Evolutionary conservation across 371 early-diverging fungal species (phyloP), one percentile per base, ranked within the genome.

Genomic region (Mucor circinelloides): DNA sequence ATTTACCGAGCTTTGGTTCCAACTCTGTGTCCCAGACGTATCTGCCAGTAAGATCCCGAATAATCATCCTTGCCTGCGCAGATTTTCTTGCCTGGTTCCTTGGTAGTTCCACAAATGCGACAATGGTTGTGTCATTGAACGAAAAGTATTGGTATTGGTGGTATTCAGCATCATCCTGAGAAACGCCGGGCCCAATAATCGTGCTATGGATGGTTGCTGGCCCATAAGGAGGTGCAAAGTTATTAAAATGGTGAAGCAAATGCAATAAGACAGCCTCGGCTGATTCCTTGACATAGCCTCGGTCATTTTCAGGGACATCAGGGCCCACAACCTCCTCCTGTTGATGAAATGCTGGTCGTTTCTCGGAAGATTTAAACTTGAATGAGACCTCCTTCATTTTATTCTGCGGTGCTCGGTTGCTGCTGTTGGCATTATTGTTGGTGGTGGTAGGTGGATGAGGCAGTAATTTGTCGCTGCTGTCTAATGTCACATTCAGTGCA

Each of bases 11-110:
- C 25, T 58, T 42, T n/a, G 76, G 75, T 56, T 76, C 91, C 10
- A 90, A 65, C 27, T 84, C 78, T 0, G 85, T 79, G 63, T 95
- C 94, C 95, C 95, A 95, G 1, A 84, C 81, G 75, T 92, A 94
- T 21, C 91, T 83, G 0, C 95, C 95, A 6, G 92, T 91, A 42
- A 89, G 69, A 70, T 94, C 90, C 32, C 95, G 86, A 25, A 93
- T 75, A 42, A 91, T 86, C 17, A 93, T 76, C 19, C 92, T 86
- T 2, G 82, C 76, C 57, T 76, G 75, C 38, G 73, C 58, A 23
- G 0, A 9, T 5, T 32, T 48, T 63, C 73, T 60, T 6, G 73
- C 64, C 17, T 77, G 79, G 13, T 57, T 69, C 12, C 79, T 74
- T 7, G 85, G 76, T 28, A 85, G 60, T 61, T 91, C 92, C 7